phyloP scores from a whole-genome alignment of 2,329 filamentous ascomycete genomes.

The Aspergillus tubingensis region DNA sequence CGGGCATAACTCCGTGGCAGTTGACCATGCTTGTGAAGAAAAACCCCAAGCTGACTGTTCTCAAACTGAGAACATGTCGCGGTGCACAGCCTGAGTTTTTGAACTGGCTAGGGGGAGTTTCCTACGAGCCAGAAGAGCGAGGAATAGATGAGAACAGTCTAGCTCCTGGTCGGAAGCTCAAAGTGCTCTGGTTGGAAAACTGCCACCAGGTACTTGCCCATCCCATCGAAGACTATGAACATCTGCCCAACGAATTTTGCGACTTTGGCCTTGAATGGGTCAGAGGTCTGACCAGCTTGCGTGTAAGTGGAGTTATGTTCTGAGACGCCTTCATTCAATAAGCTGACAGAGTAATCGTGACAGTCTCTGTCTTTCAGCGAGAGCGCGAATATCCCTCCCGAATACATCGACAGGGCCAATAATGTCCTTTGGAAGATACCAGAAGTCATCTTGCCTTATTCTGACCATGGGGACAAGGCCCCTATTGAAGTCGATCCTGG shows the following conservation, averaged over 20 bases:
- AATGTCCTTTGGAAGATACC: constrained; percentile 30
- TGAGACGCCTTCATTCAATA: neutral
- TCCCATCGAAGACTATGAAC: constrained; percentile 13
- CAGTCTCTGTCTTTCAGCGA: constrained; percentile 34
- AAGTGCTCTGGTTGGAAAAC: constrained; percentile 33
- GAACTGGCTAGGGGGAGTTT: constrained; percentile 34
- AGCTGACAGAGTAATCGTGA: neutral
- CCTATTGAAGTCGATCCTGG: constrained; percentile 30
- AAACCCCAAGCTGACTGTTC: constrained; percentile 30
- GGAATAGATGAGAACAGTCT: neutral
- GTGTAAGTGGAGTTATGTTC: constrained; percentile 19
- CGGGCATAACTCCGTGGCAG: constrained; percentile 39
- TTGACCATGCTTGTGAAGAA: constrained; percentile 34
- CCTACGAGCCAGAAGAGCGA: constrained; percentile 15
- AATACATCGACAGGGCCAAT: constrained; percentile 27
- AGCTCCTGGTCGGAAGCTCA: constrained; percentile 25
- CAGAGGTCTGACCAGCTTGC: constrained; percentile 22
- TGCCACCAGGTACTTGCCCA: constrained; percentile 24
- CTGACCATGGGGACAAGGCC: constrained; percentile 12
- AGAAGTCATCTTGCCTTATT: constrained; percentile 28
- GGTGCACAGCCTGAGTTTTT: constrained; percentile 39
- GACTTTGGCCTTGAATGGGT: constrained; percentile 33
- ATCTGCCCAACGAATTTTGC: constrained; percentile 10
- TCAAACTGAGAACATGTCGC: constrained; percentile 36
- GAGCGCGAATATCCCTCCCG: constrained; percentile 26